Percentiles rank a stretch among this genome's conserved stretches.
Conservation (phyloP, 352 stramenopile genomes). For the Phytophthora ramorum region DNA sequence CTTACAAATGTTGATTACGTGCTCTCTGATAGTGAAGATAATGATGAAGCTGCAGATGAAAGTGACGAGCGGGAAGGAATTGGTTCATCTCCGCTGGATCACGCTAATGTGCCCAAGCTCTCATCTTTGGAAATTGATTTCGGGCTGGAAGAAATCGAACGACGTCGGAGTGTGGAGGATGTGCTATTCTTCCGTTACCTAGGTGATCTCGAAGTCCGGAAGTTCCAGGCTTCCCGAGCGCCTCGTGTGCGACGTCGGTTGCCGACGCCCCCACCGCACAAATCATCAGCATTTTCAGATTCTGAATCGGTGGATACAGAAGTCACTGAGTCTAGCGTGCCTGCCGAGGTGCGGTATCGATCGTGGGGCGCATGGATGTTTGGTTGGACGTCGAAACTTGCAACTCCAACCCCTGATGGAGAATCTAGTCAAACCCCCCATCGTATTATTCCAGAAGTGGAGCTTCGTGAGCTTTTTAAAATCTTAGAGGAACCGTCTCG, state of each 20-base stretch:
- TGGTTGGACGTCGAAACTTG: conserved; percentile 81
- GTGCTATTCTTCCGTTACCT: conserved; percentile 89
- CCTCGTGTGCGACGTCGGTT: conserved; percentile 30
- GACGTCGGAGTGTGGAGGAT: conserved; percentile 76
- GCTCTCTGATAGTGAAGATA: conserved; percentile 66
- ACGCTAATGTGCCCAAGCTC: conserved; percentile 17
- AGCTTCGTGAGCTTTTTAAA: conserved; percentile 88
- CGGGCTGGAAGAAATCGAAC: conserved; percentile 78
- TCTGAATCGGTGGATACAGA: conserved; percentile 86
- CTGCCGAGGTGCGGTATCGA: conserved; percentile 77
- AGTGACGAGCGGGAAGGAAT: conserved; percentile 20
- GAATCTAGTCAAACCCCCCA: conserved; percentile 39
- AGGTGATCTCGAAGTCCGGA: conserved; percentile 61
- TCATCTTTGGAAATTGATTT: conserved; percentile 39
- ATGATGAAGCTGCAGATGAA: conserved; percentile 45
- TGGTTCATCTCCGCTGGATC: conserved; percentile 5
- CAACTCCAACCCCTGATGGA: conserved; percentile 37
- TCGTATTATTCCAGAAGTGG: conserved; percentile 77
- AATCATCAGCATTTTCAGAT: conserved; percentile 63
- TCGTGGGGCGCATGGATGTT: conserved; percentile 90
- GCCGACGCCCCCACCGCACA: conserved; percentile 54
- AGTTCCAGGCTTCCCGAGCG: conserved; percentile 31
- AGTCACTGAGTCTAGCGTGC: conserved; percentile 67
- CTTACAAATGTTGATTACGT: conserved; percentile 44
- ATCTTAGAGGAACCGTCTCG: conserved; percentile 85